Evolutionary conservation across 1,284 basidiomycete species (phyloP), one percentile per base, ranked within the genome.

Genomic region (Ustilago bromivora): DNA sequence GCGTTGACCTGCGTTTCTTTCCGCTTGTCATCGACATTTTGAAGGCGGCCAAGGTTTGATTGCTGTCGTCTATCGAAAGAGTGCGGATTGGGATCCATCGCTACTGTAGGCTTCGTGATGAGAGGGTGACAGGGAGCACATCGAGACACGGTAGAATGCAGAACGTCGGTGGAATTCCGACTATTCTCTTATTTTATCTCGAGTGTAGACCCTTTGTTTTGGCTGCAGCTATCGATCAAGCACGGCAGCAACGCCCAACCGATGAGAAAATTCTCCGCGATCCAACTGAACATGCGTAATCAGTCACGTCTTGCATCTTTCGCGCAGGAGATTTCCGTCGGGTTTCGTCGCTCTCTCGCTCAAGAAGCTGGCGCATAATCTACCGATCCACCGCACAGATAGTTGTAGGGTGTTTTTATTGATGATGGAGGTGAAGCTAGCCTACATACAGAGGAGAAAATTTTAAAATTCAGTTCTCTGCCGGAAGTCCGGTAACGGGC

Each of bases 171-270:
- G 43, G 34, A 32, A 52, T 52, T 32, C 49, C 28, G 36, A 55
- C 40, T 6, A 19, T n/a, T n/a, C n/a, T 19, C 23, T 46, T 19
- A 19, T 19, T 46, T 46, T 46, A 23, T 23, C 23, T 7, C 15
- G 6, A 15, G 6, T 41, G 15, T 41, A 15, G 12, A 38, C 36
- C 36, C 12, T 38, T 38, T 41, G 40, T 41, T 41, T 41, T 41
- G 40, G 40, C 54, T 55, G 54, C 54, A 55, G 55, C 55, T 56
- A 56, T 56, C 55, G 55, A 56, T 56, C 23, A 28, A 28, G 23
- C 23, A 28, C 23, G 3, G 23, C 23, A 28, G 23, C 23, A 28
- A 28, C 23, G 23, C 23, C 23, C 23, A 28, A 28, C 55, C 28
- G 55, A 41, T 38, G 40, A 41, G 13, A 46, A 19, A 19, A 46